Conservation (phyloP, 2,329 filamentous ascomycete genomes). For the Chaetomiaceae sp. region DNA sequence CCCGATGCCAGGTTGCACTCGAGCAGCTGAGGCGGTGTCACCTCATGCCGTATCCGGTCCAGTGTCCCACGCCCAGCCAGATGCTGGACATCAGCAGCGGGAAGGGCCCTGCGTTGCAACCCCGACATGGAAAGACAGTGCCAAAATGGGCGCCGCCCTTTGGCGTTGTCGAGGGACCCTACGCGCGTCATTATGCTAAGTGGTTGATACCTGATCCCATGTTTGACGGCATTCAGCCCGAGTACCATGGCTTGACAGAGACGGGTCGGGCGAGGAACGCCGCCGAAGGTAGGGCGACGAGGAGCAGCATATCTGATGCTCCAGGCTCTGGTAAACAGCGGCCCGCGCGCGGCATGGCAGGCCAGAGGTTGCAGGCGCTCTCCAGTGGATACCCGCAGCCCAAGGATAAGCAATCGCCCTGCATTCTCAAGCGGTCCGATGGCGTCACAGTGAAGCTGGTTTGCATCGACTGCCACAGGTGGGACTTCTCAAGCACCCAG, state of each 20-base stretch:
- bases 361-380: constrained; percentile 63
- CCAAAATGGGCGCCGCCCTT: constrained; percentile 81
- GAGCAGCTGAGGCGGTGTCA: constrained; percentile 92
- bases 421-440: constrained; percentile 80
- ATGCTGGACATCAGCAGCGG: constrained; percentile 70
- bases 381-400: constrained; percentile 65
- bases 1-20: constrained; percentile 87
- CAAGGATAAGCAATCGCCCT: constrained; percentile 80
- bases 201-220: constrained; percentile 87
- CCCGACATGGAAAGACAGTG: constrained; percentile 56
- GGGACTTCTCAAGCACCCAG: constrained; percentile 93
- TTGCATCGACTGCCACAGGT: constrained; percentile 80
- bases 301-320: constrained; percentile 63
- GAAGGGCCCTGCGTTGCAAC: constrained; percentile 63
- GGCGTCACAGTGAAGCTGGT: constrained; percentile 84
- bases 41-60: constrained; percentile 81
- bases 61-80: constrained; percentile 59
- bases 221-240: constrained; percentile 66
- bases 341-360: constrained; percentile 44
- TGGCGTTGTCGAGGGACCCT: constrained; percentile 87
- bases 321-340: constrained; percentile 45
- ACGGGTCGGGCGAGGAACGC: constrained; percentile 41
- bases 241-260: constrained; percentile 41
- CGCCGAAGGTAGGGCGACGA: constrained; percentile 70
- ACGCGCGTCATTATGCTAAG: constrained; percentile 88